Evolutionary conservation across 2,329 filamentous ascomycete species (phyloP), one percentile per base, ranked within the genome.

Genomic region (Neophaeococcomyces mojaviensis): DNA sequence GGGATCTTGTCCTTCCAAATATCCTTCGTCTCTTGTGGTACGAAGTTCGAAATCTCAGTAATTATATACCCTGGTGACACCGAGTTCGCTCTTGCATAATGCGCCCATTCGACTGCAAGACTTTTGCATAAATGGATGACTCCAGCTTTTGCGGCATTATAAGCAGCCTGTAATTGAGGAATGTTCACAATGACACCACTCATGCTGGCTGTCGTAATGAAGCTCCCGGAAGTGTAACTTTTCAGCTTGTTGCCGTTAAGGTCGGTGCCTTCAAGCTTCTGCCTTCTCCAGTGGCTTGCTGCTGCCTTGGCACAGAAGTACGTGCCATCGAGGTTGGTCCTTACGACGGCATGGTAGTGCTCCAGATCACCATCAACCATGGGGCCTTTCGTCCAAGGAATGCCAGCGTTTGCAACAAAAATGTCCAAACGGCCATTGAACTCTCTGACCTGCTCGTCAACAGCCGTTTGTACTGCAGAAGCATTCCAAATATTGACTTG

Each of bases 341-440:
- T n/a, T n/a, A n/a, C n/a, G n/a, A n/a, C n/a, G n/a, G n/a, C n/a
- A n/a, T n/a, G n/a, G n/a, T n/a, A n/a, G n/a, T n/a, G n/a, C n/a
- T n/a, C n/a, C n/a, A n/a, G n/a, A n/a, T n/a, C n/a, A n/a, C n/a
- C n/a, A n/a, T n/a, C n/a, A n/a, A n/a, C n/a, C n/a, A n/a, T n/a
- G n/a, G n/a, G n/a, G n/a, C n/a, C n/a, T n/a, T n/a, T n/a, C n/a
- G n/a, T n/a, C n/a, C n/a, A n/a, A n/a, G n/a, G n/a, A 44, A 88
- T 81, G 42, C 84, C 85, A 12, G 82, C 81, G 61, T 92, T 90
- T 56, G 86, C 85, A 36, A 89, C 78, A 57, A 90, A 88, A 54
- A 88, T 72, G 58, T 89, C 86, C 7, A 90, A 76, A 4, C 84
- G 78, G 59, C 84, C 81, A n/a, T n/a, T n/a, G 66, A 89, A 84